Evolutionary conservation across 345 rosid species (phyloP), one percentile per base, ranked within the genome.

Genomic region (Trapa bicornis): DNA sequence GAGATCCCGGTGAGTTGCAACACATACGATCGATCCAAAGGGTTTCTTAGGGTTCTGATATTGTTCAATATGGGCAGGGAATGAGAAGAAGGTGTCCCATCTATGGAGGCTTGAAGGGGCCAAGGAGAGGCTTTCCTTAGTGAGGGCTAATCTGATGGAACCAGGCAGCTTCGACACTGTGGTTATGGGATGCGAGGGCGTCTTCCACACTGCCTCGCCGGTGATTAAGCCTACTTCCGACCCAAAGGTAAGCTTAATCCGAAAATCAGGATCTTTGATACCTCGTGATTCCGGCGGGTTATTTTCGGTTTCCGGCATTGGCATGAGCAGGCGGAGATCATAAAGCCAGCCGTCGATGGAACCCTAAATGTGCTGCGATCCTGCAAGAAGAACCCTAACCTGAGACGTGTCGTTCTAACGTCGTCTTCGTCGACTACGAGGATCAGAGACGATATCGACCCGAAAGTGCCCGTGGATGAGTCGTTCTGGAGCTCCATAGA

Each of bases 171-270:
- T 93, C 61, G 97, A 93, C 70, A 72, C 72, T 0, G 91, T 97
- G 11, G 77, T 93, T 64, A 78, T 61, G 70, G 96, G 87, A 68
- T 45, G 47, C 47, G 11, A 45, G 8, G 47, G 47, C 16, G 96
- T 93, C 64, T 93, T 93, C 81, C 98, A 93, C 77, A 88, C 91
- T 33, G 97, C 98, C 73, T 93, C 97, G 9, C 97, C 98, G 36
- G 98, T 93, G 0, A 50, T 87, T 33, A 84, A 75, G 68, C 90
- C 94, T 66, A 78, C 90, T 22, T 73, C 87, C 45, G 90, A 88
- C 77, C 97, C 97, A 50, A 84, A 88, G 96, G 97, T 80, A 87
- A 39, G 29, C 35, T 2, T 17, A 7, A 9, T 9, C 11, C 45
- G 45, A 22, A 22, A 22, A 22, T 22, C 29, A 22, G 29, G 29